Base-by-base conservation (phyloP, 805 yeast genomes). In the Debaryomyces tyrocola region DNA sequence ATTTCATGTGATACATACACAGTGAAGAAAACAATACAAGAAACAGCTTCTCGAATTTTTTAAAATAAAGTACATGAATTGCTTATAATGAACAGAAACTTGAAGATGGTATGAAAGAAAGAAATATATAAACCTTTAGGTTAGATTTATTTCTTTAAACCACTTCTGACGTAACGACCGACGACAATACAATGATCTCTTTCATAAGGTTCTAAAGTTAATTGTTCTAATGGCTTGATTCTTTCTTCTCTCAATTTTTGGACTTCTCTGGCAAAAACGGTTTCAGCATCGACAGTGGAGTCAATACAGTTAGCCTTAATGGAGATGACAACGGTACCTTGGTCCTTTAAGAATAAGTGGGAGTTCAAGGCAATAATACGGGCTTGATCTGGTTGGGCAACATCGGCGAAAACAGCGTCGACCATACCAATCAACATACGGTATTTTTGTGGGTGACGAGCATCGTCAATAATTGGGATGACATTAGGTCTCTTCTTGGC, bases 291-390 rank as follows among this genome's bases (percentile, higher is more conserved):
- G 49, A 92, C 98, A 51, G 99, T 94, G 41, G 98, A 94, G 77
- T 94, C 99, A 72, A 94, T 94, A 90, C 99, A 94, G 90, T 94
- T 94, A 63, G 99, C 99, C 84, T 94, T 94, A 77, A 94, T 94
- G 64, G 98, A 92, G 67, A 94, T 94, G 56, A 94, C 94, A 58
- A 94, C 99, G 69, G 96, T 96, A 76, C 99, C 99, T 75, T 86
- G 90, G 74, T 94, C 97, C 75, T 94, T 94, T 70, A 94, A 82
- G 87, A 94, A 94, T 82, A 92, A 80, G 75, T 94, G 99, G 48
- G 98, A 85, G 83, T 94, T 94, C 70, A 94, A 84, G 44, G 98
- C 99, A 71, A 94, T 92, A 69, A 94, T 94, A 87, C 99, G 95
- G 60, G 99, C 99, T 80, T 94, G 99, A 78, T 94, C 99, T 37